Base-by-base conservation (phyloP, 75 land plant species). In the Cryptomeria japonica region DNA sequence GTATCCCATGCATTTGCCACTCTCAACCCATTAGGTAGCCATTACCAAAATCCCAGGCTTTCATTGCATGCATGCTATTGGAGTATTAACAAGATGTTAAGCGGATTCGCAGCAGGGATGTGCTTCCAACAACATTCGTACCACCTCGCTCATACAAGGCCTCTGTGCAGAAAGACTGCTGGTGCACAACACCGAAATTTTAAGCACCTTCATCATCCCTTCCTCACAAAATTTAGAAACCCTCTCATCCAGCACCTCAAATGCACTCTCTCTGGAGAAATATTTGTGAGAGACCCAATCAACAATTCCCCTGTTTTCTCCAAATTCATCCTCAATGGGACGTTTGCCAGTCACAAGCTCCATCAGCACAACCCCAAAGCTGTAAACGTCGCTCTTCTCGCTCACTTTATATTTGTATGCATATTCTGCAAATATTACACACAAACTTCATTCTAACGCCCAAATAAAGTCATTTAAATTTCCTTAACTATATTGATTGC, bases 331-430 rank as follows among this genome's bases (percentile, higher is more conserved):
- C 88, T 93, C 95, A 7, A 92, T 83, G 46, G 96, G 95, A 77
- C 90, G 79, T 61, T 86, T 94, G 12, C 96, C 53, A 94, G 89
- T 56, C 41, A 39, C 41, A 39, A 39, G 41, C 41, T 39, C 41
- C 41, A 39, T 39, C 41, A 39, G 41, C 41, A 95, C 96, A 32
- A 95, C 96, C 72, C 96, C 96, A 44, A 95, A 95, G 90, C 95
- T 94, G 87, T 95, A 95, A 15, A 95, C 94, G 56, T 95, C 96
- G 84, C 95, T 93, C 91, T 95, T 95, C 91, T 95, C 95, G 77
- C 84, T 92, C 70, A 95, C 88, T 86, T 88, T 95, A 76, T 42
- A 87, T 37, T 94, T 93, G 92, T 95, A 95, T 6, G 90, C 95
- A 85, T 93, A 95, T 86, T 95, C 95, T 95, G 93, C 77, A 91